A percentile compares a stretch with the other conserved stretches of the same genome.
Evolutionary conservation across 2,329 filamentous ascomycete species (phyloP).

Genomic region (Talaromyces albobiverticillius): DNA sequence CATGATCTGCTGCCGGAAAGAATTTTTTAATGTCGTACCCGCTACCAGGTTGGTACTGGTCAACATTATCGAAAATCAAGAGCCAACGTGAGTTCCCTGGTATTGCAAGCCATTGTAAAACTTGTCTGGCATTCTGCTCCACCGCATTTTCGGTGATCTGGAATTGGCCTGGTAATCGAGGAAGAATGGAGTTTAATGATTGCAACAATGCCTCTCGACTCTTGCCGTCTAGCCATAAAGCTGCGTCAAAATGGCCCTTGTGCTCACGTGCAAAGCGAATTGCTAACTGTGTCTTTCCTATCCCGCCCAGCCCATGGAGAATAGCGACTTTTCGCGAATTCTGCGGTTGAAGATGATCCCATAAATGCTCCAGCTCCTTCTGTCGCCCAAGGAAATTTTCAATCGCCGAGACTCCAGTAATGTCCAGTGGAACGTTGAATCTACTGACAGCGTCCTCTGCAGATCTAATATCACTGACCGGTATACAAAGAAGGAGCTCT

Average conservation of each 20-base stretch:
- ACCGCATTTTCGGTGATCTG: neutral
- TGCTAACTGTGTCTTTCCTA: conserved; percentile 26
- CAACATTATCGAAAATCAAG: neutral
- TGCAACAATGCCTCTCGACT: conserved; percentile 18
- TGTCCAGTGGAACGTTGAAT: conserved; percentile 1
- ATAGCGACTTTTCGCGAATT: conserved; percentile 18
- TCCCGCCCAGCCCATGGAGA: conserved; percentile 23
- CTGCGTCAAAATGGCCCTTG: conserved; percentile 20
- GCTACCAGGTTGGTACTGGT: neutral
- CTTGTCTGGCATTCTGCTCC: neutral
- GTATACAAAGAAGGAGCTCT: neutral
- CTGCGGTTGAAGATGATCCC: conserved; percentile 14
- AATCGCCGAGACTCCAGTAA: neutral
- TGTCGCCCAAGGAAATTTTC: conserved; percentile 18
- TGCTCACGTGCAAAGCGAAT: conserved; percentile 22
- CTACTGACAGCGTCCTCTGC: neutral
- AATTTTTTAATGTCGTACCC: conserved; percentile 1
- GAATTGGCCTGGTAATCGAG: conserved; percentile 16
- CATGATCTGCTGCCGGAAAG: conserved; percentile 29
- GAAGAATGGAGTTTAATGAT: conserved; percentile 20
- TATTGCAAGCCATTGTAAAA: neutral
- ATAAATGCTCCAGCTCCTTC: conserved; percentile 17
- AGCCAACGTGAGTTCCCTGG: neutral
- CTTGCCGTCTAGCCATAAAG: conserved; percentile 28
- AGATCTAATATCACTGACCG: neutral